Base-by-base conservation (phyloP, 164 flowering plant species). In the Stephania japonica region DNA sequence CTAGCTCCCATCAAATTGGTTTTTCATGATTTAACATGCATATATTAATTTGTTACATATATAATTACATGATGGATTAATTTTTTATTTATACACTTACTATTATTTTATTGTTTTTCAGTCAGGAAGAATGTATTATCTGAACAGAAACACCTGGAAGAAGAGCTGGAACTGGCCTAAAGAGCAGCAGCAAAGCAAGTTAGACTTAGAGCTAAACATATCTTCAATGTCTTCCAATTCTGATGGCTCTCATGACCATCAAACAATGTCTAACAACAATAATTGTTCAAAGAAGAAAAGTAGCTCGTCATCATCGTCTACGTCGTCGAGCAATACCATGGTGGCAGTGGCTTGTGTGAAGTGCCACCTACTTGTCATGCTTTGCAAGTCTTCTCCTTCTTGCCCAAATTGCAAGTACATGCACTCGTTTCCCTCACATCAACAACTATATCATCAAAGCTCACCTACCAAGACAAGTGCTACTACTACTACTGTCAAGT, bases 341-440 rank as follows among this genome's bases (percentile, higher is more conserved):
- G 86, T 88, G 23, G 94, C 94, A n/a, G 79, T 87, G 73, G 87
- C 90, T 70, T 90, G 94, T 72, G 50, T 81, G 67, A 90, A 85
- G 72, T 90, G 94, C 72, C 91, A 90, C 82, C 89, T 88, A 14
- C 83, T 90, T 62, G 94, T 90, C 16, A 90, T 90, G 71, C 81
- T 90, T 42, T 84, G 86, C 56, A 88, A 71, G 69, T 79, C 90
- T 21, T 88, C 85, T 32, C 94, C 94, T 27, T 76, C 87, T 70
- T 90, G 94, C 75, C 94, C 94, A 1, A 90, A 90, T 67, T 90
- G 94, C 88, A 90, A 90, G 80, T 87, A 78, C 67, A 80, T 87
- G 70, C 89, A 90, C 78, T 82, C 91, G 3, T 80, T 87, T 63
- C 81, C 84, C 2, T 43, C 75, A 41, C 12, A 47, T 47, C 53